Evolutionary conservation across 2,329 filamentous ascomycete genomes (phyloP).

Genomic region (Aspergillus felis): DNA sequence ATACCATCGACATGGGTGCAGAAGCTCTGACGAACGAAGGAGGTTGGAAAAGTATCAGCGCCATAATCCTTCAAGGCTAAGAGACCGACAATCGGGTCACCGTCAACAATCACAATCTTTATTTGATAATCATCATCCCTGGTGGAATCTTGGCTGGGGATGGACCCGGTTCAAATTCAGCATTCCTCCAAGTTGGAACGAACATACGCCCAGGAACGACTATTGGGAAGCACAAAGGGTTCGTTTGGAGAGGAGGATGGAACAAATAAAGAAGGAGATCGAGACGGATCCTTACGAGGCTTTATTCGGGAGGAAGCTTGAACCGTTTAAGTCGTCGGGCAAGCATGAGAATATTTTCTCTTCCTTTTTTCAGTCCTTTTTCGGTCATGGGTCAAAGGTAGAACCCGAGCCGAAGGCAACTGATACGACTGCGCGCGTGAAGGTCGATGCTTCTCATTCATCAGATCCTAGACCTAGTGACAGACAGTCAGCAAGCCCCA

Average conservation of each 20-base stretch:
- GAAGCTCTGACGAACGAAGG: background rate
- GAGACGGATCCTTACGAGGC: constrained; percentile 38
- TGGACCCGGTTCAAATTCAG: constrained; percentile 2
- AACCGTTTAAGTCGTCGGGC: constrained; percentile 17
- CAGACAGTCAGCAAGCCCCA: constrained; percentile 1
- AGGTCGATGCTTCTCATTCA: background rate
- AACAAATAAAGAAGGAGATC: constrained; percentile 32
- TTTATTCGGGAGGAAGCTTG: constrained; percentile 36
- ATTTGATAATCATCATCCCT: constrained; percentile 6
- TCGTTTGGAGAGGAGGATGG: constrained; percentile 29
- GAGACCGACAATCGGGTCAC: background rate
- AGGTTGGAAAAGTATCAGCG: constrained; percentile 5
- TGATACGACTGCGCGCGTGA: constrained; percentile 1
- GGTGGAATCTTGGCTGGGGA: constrained; percentile 16
- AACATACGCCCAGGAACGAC: background rate
- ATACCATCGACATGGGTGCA: background rate
- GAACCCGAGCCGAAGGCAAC: background rate
- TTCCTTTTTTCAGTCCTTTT: constrained; percentile 28
- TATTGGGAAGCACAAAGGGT: constrained; percentile 20
- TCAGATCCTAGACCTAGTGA: background rate
- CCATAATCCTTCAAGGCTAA: background rate
- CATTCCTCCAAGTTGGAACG: background rate
- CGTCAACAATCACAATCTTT: background rate
- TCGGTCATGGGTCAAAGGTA: constrained; percentile 14
- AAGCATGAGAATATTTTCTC: constrained; percentile 24